These are phyloP conservation scores for Puccinia novopanici DNA, from an alignment of 1,284 basidiomycete species.

Conservation along the genomic window DNA sequence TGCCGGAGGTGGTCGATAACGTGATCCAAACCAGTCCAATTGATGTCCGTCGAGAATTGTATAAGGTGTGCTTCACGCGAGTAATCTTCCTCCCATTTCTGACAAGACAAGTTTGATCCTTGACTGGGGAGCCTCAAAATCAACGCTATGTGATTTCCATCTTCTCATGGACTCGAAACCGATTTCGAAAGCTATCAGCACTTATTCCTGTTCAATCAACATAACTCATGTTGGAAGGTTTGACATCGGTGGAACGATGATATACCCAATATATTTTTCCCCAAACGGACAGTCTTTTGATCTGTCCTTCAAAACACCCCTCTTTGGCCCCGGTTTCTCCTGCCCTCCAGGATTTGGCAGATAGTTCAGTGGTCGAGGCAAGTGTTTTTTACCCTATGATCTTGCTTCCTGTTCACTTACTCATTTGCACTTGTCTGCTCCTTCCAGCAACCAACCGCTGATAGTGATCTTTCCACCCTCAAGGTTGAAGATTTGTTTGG, in stretches of 20 bases:
- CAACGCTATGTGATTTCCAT: too few species aligned
- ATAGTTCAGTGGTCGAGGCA: not conserved
- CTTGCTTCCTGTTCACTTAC: not conserved
- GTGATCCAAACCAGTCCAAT: slow-evolving; percentile 96
- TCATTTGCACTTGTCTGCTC: not conserved
- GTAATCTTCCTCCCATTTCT: too few species aligned
- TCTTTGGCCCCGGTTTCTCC: not conserved
- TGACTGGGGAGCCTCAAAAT: too few species aligned
- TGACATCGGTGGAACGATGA: too few species aligned
- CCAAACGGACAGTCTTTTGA: too few species aligned
- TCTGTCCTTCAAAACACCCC: not conserved
- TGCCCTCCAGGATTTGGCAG: not conserved
- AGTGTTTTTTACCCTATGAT: not conserved
- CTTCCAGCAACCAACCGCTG: not conserved
- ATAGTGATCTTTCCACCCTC: not conserved
- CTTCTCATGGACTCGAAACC: too few species aligned
- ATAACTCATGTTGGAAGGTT: too few species aligned
- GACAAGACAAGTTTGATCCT: too few species aligned
- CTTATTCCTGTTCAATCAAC: too few species aligned
- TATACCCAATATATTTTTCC: too few species aligned
- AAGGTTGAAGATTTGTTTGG: not conserved
- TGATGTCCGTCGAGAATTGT: slow-evolving; percentile 87
- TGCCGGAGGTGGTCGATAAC: slow-evolving; percentile 93
- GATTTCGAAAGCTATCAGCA: too few species aligned
- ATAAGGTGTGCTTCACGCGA: slow-evolving; percentile 81